phyloP scores from a whole-genome alignment of 2,329 filamentous ascomycete species.

The Botryosphaeria dothidea region DNA sequence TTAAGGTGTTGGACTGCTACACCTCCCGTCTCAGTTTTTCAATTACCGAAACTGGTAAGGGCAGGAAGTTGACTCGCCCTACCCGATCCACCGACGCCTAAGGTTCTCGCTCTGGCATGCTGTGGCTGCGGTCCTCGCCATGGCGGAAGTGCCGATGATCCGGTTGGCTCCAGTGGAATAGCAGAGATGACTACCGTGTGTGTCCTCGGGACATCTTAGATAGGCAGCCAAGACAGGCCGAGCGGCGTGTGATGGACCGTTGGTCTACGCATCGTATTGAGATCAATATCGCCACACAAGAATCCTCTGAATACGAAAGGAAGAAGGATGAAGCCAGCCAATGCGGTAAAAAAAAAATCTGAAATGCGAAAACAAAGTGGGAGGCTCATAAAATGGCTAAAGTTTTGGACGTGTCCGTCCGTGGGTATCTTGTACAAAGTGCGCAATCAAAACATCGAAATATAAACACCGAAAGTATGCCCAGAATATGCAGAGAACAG shows the following conservation, averaged over 20 bases:
- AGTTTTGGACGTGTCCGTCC: too few relatives aligned
- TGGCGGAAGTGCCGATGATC: background rate
- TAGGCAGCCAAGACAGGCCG: background rate
- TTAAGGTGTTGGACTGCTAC: conserved; percentile 9
- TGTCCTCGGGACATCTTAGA: background rate
- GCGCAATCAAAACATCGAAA: background rate
- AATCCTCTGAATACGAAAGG: background rate
- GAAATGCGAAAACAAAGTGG: too few relatives aligned
- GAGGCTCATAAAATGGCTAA: too few relatives aligned
- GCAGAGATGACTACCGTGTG: background rate
- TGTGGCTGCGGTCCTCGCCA: background rate
- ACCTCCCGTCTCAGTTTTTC: background rate
- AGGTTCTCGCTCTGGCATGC: background rate
- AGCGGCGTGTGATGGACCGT: background rate
- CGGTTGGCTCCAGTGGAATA: background rate
- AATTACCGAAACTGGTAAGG: background rate
- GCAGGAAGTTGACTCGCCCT: background rate
- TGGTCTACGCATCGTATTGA: background rate
- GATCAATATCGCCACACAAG: background rate
- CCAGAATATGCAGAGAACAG: background rate
- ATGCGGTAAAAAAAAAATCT: too few relatives aligned
- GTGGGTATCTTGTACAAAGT: conserved; percentile 1
- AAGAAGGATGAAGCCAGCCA: background rate
- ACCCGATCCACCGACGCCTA: background rate
- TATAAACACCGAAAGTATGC: background rate